These are phyloP conservation scores for Cucumis melo DNA, from an alignment of 306 rosid genomes.

Conservation along the genomic window DNA sequence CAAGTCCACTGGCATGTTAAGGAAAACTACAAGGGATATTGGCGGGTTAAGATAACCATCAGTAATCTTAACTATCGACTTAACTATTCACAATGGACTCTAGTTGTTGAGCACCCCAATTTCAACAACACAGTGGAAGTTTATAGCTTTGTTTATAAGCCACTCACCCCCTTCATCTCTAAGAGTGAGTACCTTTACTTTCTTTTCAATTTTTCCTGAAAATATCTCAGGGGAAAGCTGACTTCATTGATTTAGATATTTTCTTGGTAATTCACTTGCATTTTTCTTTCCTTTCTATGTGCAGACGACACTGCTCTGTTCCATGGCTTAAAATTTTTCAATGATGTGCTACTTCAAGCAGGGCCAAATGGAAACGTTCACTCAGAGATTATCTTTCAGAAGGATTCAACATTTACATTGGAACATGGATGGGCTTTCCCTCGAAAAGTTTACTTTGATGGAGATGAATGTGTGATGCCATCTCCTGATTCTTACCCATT, in stretches of 20 bases:
- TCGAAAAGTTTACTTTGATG: constrained; percentile 70
- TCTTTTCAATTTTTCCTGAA: too few species aligned
- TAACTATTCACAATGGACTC: constrained; percentile 72
- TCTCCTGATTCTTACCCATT: constrained; percentile 71
- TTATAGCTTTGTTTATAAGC: constrained; percentile 68
- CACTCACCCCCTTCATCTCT: constrained; percentile 61
- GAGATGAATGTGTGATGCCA: constrained; percentile 85
- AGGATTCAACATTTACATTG: constrained; percentile 60
- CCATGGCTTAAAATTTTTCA: constrained; percentile 67
- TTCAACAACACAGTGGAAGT: constrained; percentile 79
- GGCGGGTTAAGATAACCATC: constrained; percentile 70
- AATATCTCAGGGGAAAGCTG: background rate
- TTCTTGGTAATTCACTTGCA: background rate
- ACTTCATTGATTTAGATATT: background rate
- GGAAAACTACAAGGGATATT: constrained; percentile 59
- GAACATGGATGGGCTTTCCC: constrained; percentile 92
- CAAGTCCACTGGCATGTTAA: constrained; percentile 62
- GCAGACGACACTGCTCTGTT: constrained; percentile 95
- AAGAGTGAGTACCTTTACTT: constrained; percentile 34
- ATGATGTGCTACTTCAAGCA: constrained; percentile 74
- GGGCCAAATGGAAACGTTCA: constrained; percentile 77
- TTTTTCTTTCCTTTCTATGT: background rate
- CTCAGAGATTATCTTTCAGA: constrained; percentile 63
- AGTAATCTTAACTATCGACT: constrained; percentile 53
- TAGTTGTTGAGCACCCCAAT: constrained; percentile 74